Conservation (phyloP, 176 grass and related monocot species). For the Oryza glumipatula region DNA sequence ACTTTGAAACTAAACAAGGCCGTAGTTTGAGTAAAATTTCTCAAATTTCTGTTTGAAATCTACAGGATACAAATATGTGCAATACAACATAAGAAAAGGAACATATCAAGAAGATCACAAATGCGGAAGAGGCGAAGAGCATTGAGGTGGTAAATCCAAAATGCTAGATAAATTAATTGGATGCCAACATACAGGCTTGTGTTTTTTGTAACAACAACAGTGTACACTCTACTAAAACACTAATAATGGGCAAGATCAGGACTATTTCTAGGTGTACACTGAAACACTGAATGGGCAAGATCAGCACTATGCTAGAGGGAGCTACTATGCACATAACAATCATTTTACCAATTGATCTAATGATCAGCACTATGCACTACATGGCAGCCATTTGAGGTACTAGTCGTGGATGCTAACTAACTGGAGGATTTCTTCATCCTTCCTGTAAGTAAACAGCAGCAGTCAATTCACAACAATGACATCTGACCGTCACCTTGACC, state of each 20-base stretch:
- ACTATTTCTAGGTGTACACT: slow-evolving; percentile 9
- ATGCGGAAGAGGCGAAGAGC: neutral
- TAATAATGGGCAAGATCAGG: slow-evolving; percentile 14
- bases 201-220: slow-evolving; percentile 20
- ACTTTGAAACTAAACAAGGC: no score
- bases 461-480: neutral
- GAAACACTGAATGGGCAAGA: slow-evolving; percentile 17
- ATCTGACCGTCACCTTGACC: slow-evolving; percentile 53
- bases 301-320: slow-evolving; percentile 1
- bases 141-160: neutral
- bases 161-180: slow-evolving; percentile 10
- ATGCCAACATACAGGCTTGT: neutral
- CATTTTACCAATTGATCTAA: slow-evolving; percentile 16
- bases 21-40: no score
- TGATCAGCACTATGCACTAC: neutral
- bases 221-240: neutral
- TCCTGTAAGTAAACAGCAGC: neutral
- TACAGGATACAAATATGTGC: no score
- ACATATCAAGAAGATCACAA: neutral
- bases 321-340: slow-evolving; percentile 39
- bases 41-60: no score
- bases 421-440: slow-evolving; percentile 40
- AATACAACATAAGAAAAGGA: neutral
- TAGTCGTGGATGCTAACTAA: slow-evolving; percentile 21
- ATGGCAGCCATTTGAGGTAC: slow-evolving; percentile 20